phyloP scores from a whole-genome alignment of 257 asterid species.

The Voacanga thouarsii region DNA sequence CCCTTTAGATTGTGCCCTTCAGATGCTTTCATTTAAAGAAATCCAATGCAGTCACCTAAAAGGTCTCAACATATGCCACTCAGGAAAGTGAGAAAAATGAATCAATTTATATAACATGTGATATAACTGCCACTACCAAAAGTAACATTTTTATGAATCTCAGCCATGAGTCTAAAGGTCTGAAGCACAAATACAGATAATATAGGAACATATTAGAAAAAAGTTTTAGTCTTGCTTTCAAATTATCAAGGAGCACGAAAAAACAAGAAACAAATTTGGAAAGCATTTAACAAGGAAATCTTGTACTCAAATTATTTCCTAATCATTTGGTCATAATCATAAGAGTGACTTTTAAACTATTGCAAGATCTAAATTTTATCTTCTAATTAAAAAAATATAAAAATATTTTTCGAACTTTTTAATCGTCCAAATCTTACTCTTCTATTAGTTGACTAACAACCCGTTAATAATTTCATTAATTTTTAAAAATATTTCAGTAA shows the following conservation, averaged over 20 bases:
- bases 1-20: neutral
- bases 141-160: neutral
- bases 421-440: too few species aligned
- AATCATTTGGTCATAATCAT: neutral
- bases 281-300: too few species aligned
- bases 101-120: neutral
- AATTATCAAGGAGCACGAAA: neutral
- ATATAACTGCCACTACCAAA: neutral
- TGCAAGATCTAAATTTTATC: too few species aligned
- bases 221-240: neutral
- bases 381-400: too few species aligned
- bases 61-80: neutral
- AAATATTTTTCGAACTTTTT: too few species aligned
- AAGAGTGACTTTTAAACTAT: too few species aligned
- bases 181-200: neutral
- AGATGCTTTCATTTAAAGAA: neutral
- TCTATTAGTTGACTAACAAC: too few species aligned
- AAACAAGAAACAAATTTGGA: neutral
- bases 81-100: neutral
- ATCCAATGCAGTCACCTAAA: neutral
- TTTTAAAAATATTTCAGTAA: too few species aligned
- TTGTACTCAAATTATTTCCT: neutral
- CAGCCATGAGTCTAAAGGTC: constrained; percentile 3
- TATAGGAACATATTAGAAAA: neutral
- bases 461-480: too few species aligned